Evolutionary conservation across 129 eudicot genomes (phyloP).

Genomic region (Centella asiatica): DNA sequence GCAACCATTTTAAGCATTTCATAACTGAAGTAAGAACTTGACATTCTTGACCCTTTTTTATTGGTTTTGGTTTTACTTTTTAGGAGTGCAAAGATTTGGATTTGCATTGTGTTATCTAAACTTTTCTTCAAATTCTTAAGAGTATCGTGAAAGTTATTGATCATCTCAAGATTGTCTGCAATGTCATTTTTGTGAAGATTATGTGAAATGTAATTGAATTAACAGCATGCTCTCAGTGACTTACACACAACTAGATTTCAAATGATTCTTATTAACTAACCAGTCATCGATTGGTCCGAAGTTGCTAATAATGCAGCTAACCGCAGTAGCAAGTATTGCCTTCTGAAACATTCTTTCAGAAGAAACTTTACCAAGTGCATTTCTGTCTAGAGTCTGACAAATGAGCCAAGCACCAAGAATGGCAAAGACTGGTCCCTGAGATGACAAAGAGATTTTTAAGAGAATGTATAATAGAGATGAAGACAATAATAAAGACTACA

Average conservation of each 20-base stretch:
- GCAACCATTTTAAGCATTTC: neutral
- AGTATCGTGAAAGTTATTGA: too few relatives aligned
- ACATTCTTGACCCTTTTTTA: too few relatives aligned
- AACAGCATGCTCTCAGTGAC: too few relatives aligned
- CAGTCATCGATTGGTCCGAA: slow-evolving; percentile 91
- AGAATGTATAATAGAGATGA: neutral
- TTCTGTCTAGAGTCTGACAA: slow-evolving; percentile 54
- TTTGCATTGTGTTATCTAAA: neutral
- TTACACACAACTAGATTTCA: neutral
- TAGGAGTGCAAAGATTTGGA: neutral
- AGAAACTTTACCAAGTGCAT: slow-evolving; percentile 28
- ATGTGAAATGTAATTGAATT: neutral
- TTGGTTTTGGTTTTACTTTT: too few relatives aligned
- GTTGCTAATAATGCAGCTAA: slow-evolving; percentile 44
- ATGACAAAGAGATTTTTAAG: neutral
- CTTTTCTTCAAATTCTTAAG: too few relatives aligned
- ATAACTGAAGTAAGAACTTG: neutral
- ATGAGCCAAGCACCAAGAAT: slow-evolving; percentile 84
- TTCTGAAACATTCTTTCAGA: slow-evolving; percentile 57
- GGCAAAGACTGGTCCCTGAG: slow-evolving; percentile 74
- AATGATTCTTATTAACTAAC: slow-evolving; percentile 25
- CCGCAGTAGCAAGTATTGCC: slow-evolving; percentile 55
- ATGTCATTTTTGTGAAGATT: neutral
- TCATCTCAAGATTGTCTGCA: too few relatives aligned
- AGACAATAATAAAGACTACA: neutral